Evolutionary conservation across 1,284 basidiomycete genomes (phyloP), one percentile per base, ranked within the genome.

Genomic region (Moniliella sp.): DNA sequence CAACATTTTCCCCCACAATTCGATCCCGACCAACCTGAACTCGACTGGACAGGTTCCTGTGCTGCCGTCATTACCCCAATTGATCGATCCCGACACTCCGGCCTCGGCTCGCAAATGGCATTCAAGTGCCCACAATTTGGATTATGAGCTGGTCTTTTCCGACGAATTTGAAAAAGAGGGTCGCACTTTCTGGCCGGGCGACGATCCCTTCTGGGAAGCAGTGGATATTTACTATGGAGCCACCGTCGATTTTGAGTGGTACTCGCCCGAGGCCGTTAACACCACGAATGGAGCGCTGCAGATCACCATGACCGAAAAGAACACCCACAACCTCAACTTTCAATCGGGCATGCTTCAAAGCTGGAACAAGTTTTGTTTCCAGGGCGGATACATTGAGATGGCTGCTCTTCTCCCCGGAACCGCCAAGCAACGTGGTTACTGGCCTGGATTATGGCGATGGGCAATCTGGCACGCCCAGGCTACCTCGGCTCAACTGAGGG

Each of bases 361-460:
- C 1, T 59, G 56, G 56, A 59, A 59, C 45, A 59, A 59, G 37
- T 51, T 59, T 23, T 59, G 56, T 40, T 57, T 57, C 40, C 53
- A 57, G 17, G 56, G 56, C 15, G 56, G 54, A 2, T 59, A 57
- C 45, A 43, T 57, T 17, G 51, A 57, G 28, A 45, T 50, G 30
- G 31, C 34, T 12, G 46, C 47, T 15, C 36, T 45, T 15, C 36
- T 57, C 3, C 56, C 56, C 2, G 52, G 48, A 8, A 25, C 28
- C 1, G 39, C 42, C 4, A 51, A 48, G 13, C 57, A 48, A 3
- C 49, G 48, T 29, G 67, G 67, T 7, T 67, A 62, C 51, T 68
- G 67, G 67, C 67, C 67, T n/a, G 57, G 46, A 8, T 39, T 50
- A 3, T 58, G 53, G 55, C 43, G 21, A 50, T 57, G 52, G 48